Conservation (phyloP, 306 rosid species). For the Astragalus membranaceus region DNA sequence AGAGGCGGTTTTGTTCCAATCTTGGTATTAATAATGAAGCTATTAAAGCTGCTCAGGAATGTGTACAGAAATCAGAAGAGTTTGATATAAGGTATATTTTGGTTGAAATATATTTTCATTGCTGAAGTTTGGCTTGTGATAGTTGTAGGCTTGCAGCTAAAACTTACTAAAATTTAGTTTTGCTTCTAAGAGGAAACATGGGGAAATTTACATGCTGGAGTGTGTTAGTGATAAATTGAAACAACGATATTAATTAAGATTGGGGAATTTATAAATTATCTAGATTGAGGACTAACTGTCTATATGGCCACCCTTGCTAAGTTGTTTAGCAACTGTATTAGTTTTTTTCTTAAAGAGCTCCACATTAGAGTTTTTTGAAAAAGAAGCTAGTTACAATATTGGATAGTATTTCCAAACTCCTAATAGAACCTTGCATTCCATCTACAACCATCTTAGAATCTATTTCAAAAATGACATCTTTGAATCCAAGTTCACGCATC, state of each 20-base stretch:
- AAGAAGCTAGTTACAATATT: no score
- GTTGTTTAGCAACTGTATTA: no score
- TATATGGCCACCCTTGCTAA: no score
- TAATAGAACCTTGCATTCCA: no score
- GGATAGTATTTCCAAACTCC: no score
- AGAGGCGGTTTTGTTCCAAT: constrained; percentile 97
- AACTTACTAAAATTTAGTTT: not conserved
- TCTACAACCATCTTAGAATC: no score
- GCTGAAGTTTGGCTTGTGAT: not conserved
- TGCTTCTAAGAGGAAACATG: not conserved
- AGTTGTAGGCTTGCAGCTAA: not conserved
- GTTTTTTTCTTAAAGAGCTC: no score
- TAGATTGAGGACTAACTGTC: no score
- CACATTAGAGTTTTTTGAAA: no score
- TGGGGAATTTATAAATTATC: not conserved
- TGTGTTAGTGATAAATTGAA: not conserved
- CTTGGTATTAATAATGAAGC: constrained; percentile 94
- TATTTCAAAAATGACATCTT: no score
- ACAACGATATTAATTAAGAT: not conserved
- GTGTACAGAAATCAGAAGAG: constrained; percentile 85
- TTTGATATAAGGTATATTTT: constrained; percentile 73
- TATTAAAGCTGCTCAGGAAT: constrained; percentile 96
- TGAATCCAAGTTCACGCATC: no score
- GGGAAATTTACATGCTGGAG: not conserved
- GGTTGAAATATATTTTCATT: constrained; percentile 3